Evolutionary conservation across 768 basidiomycete genomes (phyloP), one percentile per base, ranked within the genome.

Genomic region (Serendipita indica): DNA sequence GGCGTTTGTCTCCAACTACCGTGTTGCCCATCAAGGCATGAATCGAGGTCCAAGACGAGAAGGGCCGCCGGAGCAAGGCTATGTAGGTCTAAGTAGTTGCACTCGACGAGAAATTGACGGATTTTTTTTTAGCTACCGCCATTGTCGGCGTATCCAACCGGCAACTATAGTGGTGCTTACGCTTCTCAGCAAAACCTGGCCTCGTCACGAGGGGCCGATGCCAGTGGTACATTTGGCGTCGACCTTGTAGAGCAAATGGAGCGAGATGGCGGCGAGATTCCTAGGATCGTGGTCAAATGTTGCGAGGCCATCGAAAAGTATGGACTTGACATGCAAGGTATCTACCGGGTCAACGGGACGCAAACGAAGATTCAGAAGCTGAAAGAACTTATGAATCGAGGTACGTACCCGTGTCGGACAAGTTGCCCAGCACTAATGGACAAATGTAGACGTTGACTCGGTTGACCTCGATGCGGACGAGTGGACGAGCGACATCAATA

Each of bases 1-100:
- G 72, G 81, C 78, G 5, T 99, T 85, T 68, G 97, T 99, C 93
- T 90, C 96, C 68, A 91, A 96, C 68, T 99, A 94, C 67, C 84
- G 88, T 0, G 90, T 93, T 66, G 90, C 90, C 28, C 86, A 87
- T 61, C 87, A 84, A 10, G 74, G 77, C 52, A 71, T 69, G 3
- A 65, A 68, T 13, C 75, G 82, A 35, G 89, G 87, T n/a, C 89
- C 88, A 28, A 77, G 87, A 61, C 76, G 92, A 62, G 89, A 96
- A 64, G 93, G 89, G 2, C 90, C 91, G 2, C 74, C 79, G 57
- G 89, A 97, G 57, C 91, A 96, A 68, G 90, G 91, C 37, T 96
- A 90, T 73, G 94, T 97, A 68, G 69, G 91, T 49, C 34, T 28
- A 33, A 61, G 33, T 16, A 34, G 20, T 25, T 45, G 30, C 57